phyloP scores from a whole-genome alignment of 1,139 yeast species.

The Scheffersomyces illinoinensis region DNA sequence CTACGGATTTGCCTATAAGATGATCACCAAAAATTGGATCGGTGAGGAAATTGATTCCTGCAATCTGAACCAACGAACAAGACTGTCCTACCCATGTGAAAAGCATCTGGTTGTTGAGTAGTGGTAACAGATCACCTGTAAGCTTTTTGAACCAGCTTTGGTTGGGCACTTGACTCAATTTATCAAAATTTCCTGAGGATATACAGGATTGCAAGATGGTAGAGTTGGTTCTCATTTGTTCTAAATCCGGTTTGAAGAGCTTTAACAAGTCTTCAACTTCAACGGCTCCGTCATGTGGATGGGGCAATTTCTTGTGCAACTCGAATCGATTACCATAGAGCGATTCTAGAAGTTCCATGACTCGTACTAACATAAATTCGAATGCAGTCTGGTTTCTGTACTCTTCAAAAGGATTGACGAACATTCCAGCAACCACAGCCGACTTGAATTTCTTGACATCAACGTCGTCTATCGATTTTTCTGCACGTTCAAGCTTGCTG shows the following conservation, averaged over 20 bases:
- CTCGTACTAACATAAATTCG: constrained; percentile 74
- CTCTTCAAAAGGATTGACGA: constrained; percentile 89
- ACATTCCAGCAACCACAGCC: constrained; percentile 72
- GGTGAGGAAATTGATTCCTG: constrained; percentile 73
- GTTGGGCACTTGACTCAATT: constrained; percentile 9
- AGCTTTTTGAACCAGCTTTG: constrained; percentile 4
- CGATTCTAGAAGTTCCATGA: constrained; percentile 56
- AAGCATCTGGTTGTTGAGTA: constrained; percentile 49
- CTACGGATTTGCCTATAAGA: constrained; percentile 61
- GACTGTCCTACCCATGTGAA: constrained; percentile 95
- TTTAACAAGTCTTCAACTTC: constrained; percentile 59
- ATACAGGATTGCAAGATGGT: constrained; percentile 30
- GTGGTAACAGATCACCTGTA: constrained; percentile 16
- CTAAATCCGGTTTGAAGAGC: constrained; percentile 57
- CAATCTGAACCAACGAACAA: constrained; percentile 72
- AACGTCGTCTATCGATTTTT: constrained; percentile 10
- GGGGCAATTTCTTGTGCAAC: constrained; percentile 34
- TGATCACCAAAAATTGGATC: constrained; percentile 82
- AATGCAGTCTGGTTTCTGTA: constrained; percentile 87
- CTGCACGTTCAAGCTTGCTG: constrained; percentile 14
- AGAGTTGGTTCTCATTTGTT: constrained; percentile 37
- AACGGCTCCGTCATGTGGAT: constrained; percentile 49
- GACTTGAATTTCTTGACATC: constrained; percentile 39
- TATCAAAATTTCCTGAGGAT: constrained; percentile 18
- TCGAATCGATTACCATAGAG: constrained; percentile 64